Evolutionary conservation across 176 grass and related monocot genomes (phyloP), one percentile per base, ranked within the genome.

Genomic region (Elymus sibiricus): DNA sequence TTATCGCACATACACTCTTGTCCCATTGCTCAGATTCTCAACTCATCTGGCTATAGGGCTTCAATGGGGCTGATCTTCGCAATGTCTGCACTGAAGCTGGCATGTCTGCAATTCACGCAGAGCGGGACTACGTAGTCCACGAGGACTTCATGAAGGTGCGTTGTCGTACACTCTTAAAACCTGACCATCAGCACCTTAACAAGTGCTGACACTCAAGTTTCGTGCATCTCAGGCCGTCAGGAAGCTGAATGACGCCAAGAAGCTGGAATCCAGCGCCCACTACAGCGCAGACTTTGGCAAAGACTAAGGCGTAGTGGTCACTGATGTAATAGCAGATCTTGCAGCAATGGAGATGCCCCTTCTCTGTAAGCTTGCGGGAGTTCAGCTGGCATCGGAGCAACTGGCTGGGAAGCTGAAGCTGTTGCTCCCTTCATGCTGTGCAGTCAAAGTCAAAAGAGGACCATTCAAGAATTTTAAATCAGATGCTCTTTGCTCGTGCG

Each of bases 81-180:
- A 99, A 99, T 75, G 94, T 99, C 15, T 99, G 97, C 83, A 99
- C 97, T 16, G 97, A 99, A 88, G 97, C 97, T 28, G 97, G 97
- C 70, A 99, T 99, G 97, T 85, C 97, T 66, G 97, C 97, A 60
- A 99, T 99, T 68, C 97, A 94, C 70, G 97, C 97, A 70, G 97
- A 99, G 74, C 92, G 94, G 15, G 97, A 97, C 46, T 99, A 99
- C 81, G 94, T 99, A 42, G 93, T 99, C 56, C 97, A 99, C 14
- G 97, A 99, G 87, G 97, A 99, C 76, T 97, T 99, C 64, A 99
- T 99, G 97, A 99, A 99, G 97, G 97, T 99, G 85, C 28, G 3
- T 14, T 15, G 4, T 83, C 49, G 53, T 43, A 31, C 19, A 90
- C 81, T 46, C 7, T 69, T 90, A 29, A 75, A 55, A 32, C 11